Evolutionary conservation across 2,329 filamentous ascomycete genomes (phyloP), one percentile per base, ranked within the genome.

Genomic region (Albifimbria verrucaria): DNA sequence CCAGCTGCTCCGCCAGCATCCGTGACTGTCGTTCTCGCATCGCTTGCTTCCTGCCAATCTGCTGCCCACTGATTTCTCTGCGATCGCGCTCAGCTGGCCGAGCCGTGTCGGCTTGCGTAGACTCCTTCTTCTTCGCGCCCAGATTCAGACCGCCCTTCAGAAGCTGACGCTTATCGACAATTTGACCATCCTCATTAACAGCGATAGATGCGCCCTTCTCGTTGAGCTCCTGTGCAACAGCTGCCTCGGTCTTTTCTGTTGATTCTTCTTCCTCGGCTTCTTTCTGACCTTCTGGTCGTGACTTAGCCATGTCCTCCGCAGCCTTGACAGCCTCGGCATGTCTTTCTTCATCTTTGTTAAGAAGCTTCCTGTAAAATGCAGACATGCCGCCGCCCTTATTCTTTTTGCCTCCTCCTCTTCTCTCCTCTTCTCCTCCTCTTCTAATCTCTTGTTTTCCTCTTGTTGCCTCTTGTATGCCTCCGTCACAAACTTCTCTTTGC

Each of bases 401-500:
- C 68, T 85, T 85, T 67, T 79, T 80, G 81, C 78, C 62, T 89
- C 80, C 36, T 77, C 80, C 62, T 87, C 88, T 61, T 90, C 86
- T 53, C 78, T 76, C 54, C 69, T 72, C 65, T 77, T 81, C 71
- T 94, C 89, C 65, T 90, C 88, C 58, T 85, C 87, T 64, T 92
- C 88, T 9, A 89, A 65, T 51, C 78, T 75, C 59, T 78, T 76
- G 58, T 90, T 86, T 68, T 92, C 90, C 66, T 88, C 88, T 64
- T 92, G 89, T 65, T 93, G 89, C 64, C 81, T 79, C 74, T 89
- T 90, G 68, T 94, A 95, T 32, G 89, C 89, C 53, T 85, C 87
- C 0, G 90, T 94, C 28, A 94, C 90, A 60, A 94, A 94, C 70
- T 87, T 90, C 66, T 94, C 90, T 73, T 92, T 94, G 62, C 87